These are phyloP conservation scores for Staphylotrichum tortipilum DNA, from an alignment of 495 filamentous ascomycete species.

Conservation along the genomic window DNA sequence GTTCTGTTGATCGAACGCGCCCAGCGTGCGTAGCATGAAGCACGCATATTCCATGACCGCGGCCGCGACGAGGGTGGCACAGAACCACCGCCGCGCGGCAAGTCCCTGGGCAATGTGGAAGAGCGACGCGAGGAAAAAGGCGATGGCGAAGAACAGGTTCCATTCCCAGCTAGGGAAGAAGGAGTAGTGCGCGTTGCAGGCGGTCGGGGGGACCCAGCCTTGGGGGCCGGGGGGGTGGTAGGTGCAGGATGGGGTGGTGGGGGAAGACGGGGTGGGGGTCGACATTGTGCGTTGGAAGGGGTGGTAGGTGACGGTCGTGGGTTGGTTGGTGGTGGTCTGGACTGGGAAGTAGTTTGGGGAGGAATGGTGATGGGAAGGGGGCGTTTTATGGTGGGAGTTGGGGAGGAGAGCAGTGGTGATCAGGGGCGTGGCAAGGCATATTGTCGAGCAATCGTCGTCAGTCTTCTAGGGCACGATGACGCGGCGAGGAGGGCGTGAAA, in stretches of 20 bases:
- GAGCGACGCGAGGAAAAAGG: conserved; percentile 27
- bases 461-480: too few species aligned
- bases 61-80: conserved; percentile 44
- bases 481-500: not conserved
- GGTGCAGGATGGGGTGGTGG: not conserved
- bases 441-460: too few species aligned
- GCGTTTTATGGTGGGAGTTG: not conserved
- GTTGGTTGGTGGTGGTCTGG: too few species aligned
- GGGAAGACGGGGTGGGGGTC: not conserved
- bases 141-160: conserved; percentile 18
- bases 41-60: conserved; percentile 35
- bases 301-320: not conserved
- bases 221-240: not conserved
- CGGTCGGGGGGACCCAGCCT: conserved; percentile 21
- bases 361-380: not conserved
- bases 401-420: too few species aligned
- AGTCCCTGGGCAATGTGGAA: conserved; percentile 24
- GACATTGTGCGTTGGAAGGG: too few species aligned
- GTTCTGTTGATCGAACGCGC: conserved; percentile 18
- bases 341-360: too few species aligned
- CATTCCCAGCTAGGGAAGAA: conserved; percentile 20
- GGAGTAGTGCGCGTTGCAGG: conserved; percentile 28
- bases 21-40: conserved; percentile 25
- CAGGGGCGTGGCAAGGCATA: too few species aligned
- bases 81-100: conserved; percentile 31